Evolutionary conservation across 2,329 filamentous ascomycete species (phyloP).

Genomic region (Nigrospora osmanthi): DNA sequence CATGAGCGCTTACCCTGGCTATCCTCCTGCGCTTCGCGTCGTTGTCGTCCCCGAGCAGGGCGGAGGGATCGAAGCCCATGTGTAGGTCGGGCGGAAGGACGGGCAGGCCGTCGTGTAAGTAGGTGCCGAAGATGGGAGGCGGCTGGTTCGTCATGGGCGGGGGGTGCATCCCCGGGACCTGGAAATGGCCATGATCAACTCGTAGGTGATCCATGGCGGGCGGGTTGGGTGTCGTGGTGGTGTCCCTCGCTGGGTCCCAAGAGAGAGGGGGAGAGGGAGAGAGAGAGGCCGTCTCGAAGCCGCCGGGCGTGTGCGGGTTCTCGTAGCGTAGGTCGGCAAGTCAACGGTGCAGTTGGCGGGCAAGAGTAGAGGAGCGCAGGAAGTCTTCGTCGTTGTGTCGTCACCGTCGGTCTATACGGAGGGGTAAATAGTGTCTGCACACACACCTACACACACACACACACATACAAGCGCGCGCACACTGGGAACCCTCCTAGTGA

Average conservation of each 20-base stretch:
- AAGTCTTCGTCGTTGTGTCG: slow-evolving; percentile 1
- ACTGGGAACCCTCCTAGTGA: no score
- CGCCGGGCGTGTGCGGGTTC: no score
- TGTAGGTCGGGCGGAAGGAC: slow-evolving; percentile 51
- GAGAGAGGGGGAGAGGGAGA: no score
- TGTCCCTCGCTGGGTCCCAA: background rate
- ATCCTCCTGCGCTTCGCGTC: slow-evolving; percentile 87
- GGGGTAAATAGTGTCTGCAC: no score
- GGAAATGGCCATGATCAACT: slow-evolving; percentile 36
- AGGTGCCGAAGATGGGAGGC: slow-evolving; percentile 62
- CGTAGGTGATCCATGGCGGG: slow-evolving; percentile 39
- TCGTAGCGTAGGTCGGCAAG: no score
- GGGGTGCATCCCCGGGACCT: slow-evolving; percentile 46
- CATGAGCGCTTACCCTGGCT: slow-evolving; percentile 57
- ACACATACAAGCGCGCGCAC: no score
- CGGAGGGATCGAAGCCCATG: slow-evolving; percentile 50
- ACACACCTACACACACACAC: no score
- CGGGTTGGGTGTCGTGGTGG: background rate
- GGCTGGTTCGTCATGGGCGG: slow-evolving; percentile 58
- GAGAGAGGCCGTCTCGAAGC: no score
- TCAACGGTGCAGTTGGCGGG: no score
- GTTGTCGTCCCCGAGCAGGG: slow-evolving; percentile 56
- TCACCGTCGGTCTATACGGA: background rate
- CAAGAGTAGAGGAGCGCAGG: no score
- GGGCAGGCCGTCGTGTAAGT: slow-evolving; percentile 51